phyloP scores from a whole-genome alignment of 2,329 filamentous ascomycete genomes.

The Fusarium sp. region DNA sequence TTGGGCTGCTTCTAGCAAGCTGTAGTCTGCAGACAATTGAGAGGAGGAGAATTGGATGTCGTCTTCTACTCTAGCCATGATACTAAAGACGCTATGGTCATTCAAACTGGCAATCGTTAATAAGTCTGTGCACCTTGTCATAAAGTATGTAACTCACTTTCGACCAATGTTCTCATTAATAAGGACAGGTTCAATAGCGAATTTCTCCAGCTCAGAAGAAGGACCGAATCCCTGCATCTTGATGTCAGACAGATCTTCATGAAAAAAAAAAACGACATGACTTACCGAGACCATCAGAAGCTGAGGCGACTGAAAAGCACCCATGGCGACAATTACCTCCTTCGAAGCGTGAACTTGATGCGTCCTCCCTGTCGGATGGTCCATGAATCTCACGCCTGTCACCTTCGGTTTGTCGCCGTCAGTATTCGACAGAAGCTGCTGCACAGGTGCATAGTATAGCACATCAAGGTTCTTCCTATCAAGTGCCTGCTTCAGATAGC shows the following conservation, averaged over 20 bases:
- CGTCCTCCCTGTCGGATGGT: neutral
- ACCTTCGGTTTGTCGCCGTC: neutral
- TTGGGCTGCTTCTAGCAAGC: neutral
- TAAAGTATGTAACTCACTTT: neutral
- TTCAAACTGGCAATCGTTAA: neutral
- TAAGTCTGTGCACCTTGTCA: rapidly evolving
- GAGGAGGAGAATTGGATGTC: slow-evolving; percentile 4
- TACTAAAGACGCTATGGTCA: slow-evolving; percentile 13
- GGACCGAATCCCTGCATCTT: neutral
- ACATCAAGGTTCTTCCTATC: slow-evolving; percentile 4
- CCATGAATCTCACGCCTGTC: slow-evolving; percentile 7
- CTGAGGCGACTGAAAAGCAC: slow-evolving; percentile 13
- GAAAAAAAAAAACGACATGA: rapidly evolving
- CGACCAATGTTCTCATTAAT: slow-evolving; percentile 24
- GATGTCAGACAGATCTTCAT: neutral
- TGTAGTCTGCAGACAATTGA: neutral
- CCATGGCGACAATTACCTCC: slow-evolving; percentile 11
- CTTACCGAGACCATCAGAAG: slow-evolving; percentile 17
- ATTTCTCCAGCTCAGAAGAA: neutral
- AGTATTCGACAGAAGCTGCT: neutral
- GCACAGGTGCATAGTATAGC: slow-evolving; percentile 6
- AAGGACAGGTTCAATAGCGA: slow-evolving; percentile 14
- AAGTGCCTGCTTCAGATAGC: slow-evolving; percentile 2
- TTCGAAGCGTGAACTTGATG: slow-evolving; percentile 3
- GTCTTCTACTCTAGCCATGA: slow-evolving; percentile 8